These are phyloP conservation scores for Funneliformis caledonium DNA, from an alignment of 371 early-diverging fungal species.

Conservation along the genomic window DNA sequence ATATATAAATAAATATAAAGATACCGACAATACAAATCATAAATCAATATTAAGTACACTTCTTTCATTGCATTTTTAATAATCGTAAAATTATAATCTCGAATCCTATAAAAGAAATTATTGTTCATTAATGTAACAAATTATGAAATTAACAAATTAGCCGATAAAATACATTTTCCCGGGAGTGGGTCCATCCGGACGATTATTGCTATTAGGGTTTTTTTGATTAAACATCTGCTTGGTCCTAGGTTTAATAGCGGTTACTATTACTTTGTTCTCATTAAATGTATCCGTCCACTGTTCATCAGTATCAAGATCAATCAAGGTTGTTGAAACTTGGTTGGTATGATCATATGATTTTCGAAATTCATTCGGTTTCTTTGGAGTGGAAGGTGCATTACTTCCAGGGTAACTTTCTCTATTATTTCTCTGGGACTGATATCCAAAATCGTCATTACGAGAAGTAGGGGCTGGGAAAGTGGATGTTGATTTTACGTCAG, in stretches of 20 bases:
- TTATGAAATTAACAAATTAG: not conserved
- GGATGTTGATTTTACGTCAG: not conserved
- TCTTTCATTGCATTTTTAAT: slow-evolving; percentile 45
- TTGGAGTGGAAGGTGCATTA: not conserved
- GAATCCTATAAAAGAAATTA: not conserved
- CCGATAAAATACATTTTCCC: not conserved
- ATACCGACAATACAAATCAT: not conserved
- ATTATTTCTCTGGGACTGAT: not conserved
- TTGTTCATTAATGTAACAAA: not conserved
- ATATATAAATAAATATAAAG: not conserved
- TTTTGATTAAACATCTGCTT: not conserved
- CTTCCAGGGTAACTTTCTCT: not conserved
- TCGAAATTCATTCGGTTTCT: too few relatives aligned
- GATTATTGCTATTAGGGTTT: slow-evolving; percentile 5
- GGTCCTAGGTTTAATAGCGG: not conserved
- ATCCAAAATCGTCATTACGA: too few relatives aligned
- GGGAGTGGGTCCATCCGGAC: not conserved
- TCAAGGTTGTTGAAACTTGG: not conserved
- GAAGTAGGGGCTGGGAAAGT: not conserved
- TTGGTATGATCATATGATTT: not conserved
- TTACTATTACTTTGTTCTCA: not conserved
- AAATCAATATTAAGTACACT: slow-evolving; percentile 39
- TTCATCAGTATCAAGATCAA: not conserved
- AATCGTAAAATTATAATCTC: slow-evolving; percentile 50
- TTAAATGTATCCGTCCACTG: not conserved